A percentile compares a stretch with the other conserved stretches of the same genome.
Evolutionary conservation across 148 eudicot species (phyloP).

Genomic region (Fallopia convolvulus): DNA sequence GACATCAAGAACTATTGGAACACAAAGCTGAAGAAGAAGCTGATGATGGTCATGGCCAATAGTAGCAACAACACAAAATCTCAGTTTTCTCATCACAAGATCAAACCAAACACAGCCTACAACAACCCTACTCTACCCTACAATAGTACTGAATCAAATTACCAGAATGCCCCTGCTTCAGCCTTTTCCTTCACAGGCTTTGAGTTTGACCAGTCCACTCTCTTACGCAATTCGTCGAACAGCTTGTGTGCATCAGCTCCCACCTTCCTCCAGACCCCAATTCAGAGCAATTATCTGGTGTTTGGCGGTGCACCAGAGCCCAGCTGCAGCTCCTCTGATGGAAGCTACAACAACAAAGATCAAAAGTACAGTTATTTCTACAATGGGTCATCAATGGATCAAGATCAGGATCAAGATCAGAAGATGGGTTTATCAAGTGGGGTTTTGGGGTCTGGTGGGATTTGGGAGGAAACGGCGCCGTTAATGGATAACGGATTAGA

Average conservation of each 20-base stretch:
- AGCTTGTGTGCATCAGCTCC: neutral
- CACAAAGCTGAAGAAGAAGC: constrained; percentile 80
- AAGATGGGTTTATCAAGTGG: neutral
- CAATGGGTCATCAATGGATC: neutral
- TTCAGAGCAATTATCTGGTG: constrained; percentile 10
- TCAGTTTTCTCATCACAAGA: constrained; percentile 11
- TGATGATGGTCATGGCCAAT: constrained; percentile 22
- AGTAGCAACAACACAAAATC: neutral
- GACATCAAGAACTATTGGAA: constrained; percentile 87
- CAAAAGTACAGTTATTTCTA: neutral
- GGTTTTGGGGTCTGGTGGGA: constrained; percentile 1
- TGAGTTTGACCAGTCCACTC: neutral
- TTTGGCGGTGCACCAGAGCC: constrained; percentile 10
- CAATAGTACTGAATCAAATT: constrained; percentile 4
- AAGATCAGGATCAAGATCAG: neutral
- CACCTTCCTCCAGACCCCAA: neutral
- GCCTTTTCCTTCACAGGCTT: constrained; percentile 11
- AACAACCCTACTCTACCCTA: neutral
- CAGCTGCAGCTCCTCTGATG: constrained; percentile 12
- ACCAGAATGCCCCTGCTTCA: constrained; percentile 13
- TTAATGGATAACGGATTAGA: constrained; percentile 10
- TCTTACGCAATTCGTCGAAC: constrained; percentile 10
- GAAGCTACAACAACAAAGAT: neutral
- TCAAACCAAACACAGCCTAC: constrained; percentile 7
- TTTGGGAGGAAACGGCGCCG: constrained; percentile 1